Evolutionary conservation across 108 stramenopile species (phyloP), one percentile per base, ranked within the genome.

Genomic region (Pseudonitzschia delicatissima): DNA sequence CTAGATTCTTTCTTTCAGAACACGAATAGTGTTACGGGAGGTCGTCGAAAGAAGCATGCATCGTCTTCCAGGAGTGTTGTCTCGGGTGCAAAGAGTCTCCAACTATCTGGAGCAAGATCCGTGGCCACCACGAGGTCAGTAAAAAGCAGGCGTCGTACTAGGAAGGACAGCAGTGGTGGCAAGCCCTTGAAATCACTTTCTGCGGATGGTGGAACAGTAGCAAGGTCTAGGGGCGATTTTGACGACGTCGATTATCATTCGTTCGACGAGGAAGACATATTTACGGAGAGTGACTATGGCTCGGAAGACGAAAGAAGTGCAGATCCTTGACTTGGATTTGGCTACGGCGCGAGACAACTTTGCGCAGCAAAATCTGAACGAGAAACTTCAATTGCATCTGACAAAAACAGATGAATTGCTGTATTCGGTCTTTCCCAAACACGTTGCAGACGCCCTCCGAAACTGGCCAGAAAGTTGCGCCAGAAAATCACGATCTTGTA

Each of bases 391-490:
- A 37, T 39, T 67, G 60, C 73, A 74, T 40, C 57, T 74, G 51
- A 67, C 29, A 34, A 67, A 65, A 40, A 77, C 71, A 4, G 71
- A 72, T 7, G 71, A 67, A 23, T 40, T 79, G 17, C 50, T 80
- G 36, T 80, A 57, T 48, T 62, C 64, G 17, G 73, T 81, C 17
- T 73, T 83, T 39, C 82, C 82, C 6, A 61, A 53, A 25, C 75
- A 83, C 37, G 65, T 83, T 67, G 76, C 76, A 0, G 72, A 83
- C 33, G 71, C 78, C 4, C 57, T 83, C 9, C 39, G 68, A 33
- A 67, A 61, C n/a, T 34, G 82, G 82, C n/a, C 75, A 69, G 12
- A 79, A 77, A 44, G 78, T 83, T 6, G 82, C 77, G 57, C 78
- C 82, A 17, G 78, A 83, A 57, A 64, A 69, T 37, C 69, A 72